phyloP scores from a whole-genome alignment of 176 grass and related monocot genomes.

The Aegilops speltoides region DNA sequence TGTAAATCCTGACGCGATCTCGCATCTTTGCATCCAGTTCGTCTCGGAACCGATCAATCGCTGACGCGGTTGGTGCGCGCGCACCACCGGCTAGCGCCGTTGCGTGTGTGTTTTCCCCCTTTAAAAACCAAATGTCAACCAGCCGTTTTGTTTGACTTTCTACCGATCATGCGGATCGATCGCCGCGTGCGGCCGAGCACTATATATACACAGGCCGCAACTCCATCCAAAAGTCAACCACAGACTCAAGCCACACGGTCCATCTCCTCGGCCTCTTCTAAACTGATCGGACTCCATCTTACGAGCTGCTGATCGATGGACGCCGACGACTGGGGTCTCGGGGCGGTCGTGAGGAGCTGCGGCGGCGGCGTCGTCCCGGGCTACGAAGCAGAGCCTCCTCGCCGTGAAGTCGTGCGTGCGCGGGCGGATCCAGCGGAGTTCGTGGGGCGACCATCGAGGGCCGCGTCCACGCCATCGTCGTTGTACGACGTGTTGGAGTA shows the following conservation, averaged over 20 bases:
- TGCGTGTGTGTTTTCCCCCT: not conserved
- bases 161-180: not conserved
- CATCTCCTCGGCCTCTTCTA: not conserved
- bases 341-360: constrained; percentile 81
- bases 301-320: not conserved
- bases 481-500: constrained; percentile 27
- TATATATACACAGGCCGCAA: not conserved
- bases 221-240: constrained; percentile 44
- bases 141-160: constrained; percentile 34
- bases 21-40: not conserved
- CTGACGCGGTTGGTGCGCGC: constrained; percentile 30
- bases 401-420: not conserved
- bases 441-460: not conserved
- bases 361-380: not conserved
- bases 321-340: constrained; percentile 75
- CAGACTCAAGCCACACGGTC: not conserved
- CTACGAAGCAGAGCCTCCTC: not conserved
- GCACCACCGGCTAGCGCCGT: not conserved
- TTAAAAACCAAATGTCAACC: not conserved
- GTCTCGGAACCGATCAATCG: not conserved
- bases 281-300: constrained; percentile 33
- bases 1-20: constrained; percentile 17
- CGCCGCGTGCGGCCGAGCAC: not conserved
- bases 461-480: not conserved
- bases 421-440: not conserved